Evolutionary conservation across 1,139 yeast species (phyloP).

Genomic region (Lodderomyces theae): DNA sequence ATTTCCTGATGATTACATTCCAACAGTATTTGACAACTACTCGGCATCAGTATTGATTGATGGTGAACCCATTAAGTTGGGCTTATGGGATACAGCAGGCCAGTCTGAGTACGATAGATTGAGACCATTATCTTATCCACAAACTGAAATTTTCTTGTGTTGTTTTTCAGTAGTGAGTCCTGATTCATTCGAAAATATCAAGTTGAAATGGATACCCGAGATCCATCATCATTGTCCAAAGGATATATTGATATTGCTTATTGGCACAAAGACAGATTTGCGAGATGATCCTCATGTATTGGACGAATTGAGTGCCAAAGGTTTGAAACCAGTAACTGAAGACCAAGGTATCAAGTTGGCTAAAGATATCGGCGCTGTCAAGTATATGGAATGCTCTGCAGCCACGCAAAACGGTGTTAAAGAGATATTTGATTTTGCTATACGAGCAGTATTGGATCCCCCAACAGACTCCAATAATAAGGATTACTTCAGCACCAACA

Average conservation of each 20-base stretch:
- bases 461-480: constrained; percentile 27
- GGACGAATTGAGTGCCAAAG: constrained; percentile 66
- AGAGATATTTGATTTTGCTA: constrained; percentile 79
- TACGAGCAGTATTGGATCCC: constrained; percentile 65
- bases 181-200: constrained; percentile 74
- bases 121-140: constrained; percentile 89
- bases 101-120: constrained; percentile 91
- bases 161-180: constrained; percentile 88
- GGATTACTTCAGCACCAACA: constrained; percentile 7
- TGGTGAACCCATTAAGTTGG: constrained; percentile 76
- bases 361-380: constrained; percentile 68
- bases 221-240: constrained; percentile 80
- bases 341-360: constrained; percentile 70
- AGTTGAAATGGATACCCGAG: constrained; percentile 81
- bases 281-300: constrained; percentile 77
- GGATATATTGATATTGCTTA: constrained; percentile 69
- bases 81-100: constrained; percentile 98
- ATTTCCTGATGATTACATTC: constrained; percentile 93
- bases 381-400: constrained; percentile 89
- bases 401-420: constrained; percentile 84
- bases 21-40: constrained; percentile 90
- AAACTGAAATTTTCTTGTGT: constrained; percentile 82
- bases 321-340: constrained; percentile 58
- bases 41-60: constrained; percentile 85
- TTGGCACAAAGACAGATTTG: constrained; percentile 85